These are phyloP conservation scores for Calamus simplicifolius DNA, from an alignment of 176 grass and related monocot genomes.

Conservation along the genomic window DNA sequence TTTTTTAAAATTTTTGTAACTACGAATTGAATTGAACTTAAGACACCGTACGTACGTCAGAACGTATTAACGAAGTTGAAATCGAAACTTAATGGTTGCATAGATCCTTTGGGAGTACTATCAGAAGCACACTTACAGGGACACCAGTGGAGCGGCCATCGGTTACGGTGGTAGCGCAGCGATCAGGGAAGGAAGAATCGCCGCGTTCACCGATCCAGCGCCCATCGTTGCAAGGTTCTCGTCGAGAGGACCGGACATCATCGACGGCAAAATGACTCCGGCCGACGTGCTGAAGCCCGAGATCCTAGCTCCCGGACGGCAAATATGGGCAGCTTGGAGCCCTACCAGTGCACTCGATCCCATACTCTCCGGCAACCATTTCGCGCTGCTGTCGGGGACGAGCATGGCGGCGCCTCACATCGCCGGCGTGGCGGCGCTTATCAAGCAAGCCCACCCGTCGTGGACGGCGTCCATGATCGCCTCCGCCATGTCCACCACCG, in stretches of 20 bases:
- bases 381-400: constrained; percentile 52
- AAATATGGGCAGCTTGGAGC: constrained; percentile 72
- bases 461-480: constrained; percentile 38
- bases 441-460: constrained; percentile 34
- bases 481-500: constrained; percentile 44
- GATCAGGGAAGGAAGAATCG: constrained; percentile 38
- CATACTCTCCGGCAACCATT: constrained; percentile 28
- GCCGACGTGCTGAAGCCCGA: constrained; percentile 55
- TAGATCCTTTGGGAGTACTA: constrained; percentile 51
- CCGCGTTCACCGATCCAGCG: constrained; percentile 16
- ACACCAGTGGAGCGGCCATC: constrained; percentile 9
- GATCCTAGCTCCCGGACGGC: constrained; percentile 40
- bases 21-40: no score
- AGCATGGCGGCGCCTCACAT: constrained; percentile 66
- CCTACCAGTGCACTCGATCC: constrained; percentile 16
- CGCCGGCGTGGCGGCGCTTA: constrained; percentile 36
- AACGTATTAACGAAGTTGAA: no score
- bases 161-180: constrained; percentile 27
- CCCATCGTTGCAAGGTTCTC: constrained; percentile 33
- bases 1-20: no score
- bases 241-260: constrained; percentile 44
- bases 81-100: no score
- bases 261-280: constrained; percentile 15
- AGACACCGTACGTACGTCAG: no score
- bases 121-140: constrained; percentile 29